Conservation (phyloP, 257 asterid genomes). For the Craterostigma plantagineum region DNA sequence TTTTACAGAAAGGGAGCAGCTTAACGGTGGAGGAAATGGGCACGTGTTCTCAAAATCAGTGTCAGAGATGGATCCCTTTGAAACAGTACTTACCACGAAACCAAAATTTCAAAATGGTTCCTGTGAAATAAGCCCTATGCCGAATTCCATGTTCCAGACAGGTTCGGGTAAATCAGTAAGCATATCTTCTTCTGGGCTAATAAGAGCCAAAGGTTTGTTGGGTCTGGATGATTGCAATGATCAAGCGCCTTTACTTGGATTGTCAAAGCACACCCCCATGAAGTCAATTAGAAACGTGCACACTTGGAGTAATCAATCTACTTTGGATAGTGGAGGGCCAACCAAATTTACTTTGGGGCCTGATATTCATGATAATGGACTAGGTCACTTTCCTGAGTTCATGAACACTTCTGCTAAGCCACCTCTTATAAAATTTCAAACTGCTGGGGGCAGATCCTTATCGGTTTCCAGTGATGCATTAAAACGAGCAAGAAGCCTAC, state of each 20-base stretch:
- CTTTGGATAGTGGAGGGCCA: slow-evolving; percentile 10
- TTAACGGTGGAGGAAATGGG: slow-evolving; percentile 15
- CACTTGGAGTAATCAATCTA: slow-evolving; percentile 15
- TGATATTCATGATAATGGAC: slow-evolving; percentile 9
- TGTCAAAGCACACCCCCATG: slow-evolving; percentile 14
- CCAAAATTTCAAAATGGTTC: slow-evolving; percentile 15
- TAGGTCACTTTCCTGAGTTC: slow-evolving; percentile 20
- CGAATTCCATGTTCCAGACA: slow-evolving; percentile 45
- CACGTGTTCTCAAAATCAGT: slow-evolving; percentile 13
- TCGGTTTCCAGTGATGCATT: slow-evolving; percentile 79
- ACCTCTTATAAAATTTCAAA: slow-evolving; percentile 65
- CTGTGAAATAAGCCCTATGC: slow-evolving; percentile 9
- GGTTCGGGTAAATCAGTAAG: slow-evolving; percentile 65
- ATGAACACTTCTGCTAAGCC: slow-evolving; percentile 25
- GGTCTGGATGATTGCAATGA: slow-evolving; percentile 38
- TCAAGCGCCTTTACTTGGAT: slow-evolving; percentile 16
- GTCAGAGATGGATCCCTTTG: slow-evolving; percentile 10
- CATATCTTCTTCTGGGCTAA: slow-evolving; percentile 61
- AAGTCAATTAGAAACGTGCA: slow-evolving; percentile 15
- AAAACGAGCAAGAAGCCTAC: slow-evolving; percentile 72
- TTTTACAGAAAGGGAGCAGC: no score
- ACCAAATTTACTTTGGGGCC: slow-evolving; percentile 4
- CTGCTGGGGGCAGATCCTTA: slow-evolving; percentile 95
- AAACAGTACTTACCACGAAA: slow-evolving; percentile 14
- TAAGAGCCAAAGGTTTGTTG: slow-evolving; percentile 61